phyloP scores from a whole-genome alignment of 2,329 filamentous ascomycete species.

The Monilinia fructigena region DNA sequence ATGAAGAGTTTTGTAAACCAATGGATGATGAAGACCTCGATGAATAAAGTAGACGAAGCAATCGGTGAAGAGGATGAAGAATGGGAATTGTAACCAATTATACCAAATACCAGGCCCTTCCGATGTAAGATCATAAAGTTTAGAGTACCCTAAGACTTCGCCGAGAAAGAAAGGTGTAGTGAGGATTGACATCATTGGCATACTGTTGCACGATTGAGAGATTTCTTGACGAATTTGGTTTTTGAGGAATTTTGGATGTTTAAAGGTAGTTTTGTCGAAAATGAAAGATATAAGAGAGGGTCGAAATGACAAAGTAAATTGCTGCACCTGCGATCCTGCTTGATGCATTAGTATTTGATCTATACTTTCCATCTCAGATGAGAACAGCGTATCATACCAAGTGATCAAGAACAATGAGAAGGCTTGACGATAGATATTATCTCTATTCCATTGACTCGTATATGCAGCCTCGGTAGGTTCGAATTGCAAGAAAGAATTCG shows the following conservation, averaged over 20 bases:
- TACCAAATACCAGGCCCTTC: slow-evolving; percentile 78
- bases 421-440: slow-evolving; percentile 73
- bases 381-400: slow-evolving; percentile 58
- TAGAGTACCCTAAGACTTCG: slow-evolving; percentile 81
- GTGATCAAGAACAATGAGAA: slow-evolving; percentile 79
- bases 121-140: slow-evolving; percentile 77
- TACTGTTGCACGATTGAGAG: slow-evolving; percentile 68
- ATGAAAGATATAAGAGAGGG: slow-evolving; percentile 82
- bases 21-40: slow-evolving; percentile 76
- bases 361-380: no score
- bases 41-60: slow-evolving; percentile 91
- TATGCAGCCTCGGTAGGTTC: slow-evolving; percentile 75
- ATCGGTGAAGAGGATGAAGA: slow-evolving; percentile 88
- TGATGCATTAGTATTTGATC: neutral
- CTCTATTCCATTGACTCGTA: slow-evolving; percentile 71
- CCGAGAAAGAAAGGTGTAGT: slow-evolving; percentile 78
- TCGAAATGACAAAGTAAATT: slow-evolving; percentile 81
- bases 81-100: slow-evolving; percentile 77
- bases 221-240: slow-evolving; percentile 90
- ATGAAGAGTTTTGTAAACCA: slow-evolving; percentile 83
- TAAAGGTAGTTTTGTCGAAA: slow-evolving; percentile 85
- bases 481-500: slow-evolving; percentile 67
- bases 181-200: slow-evolving; percentile 80
- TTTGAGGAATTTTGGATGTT: slow-evolving; percentile 92
- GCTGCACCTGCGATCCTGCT: slow-evolving; percentile 78